phyloP scores from a whole-genome alignment of 2,329 filamentous ascomycete species.

The Neophaeococcomyces aloes region DNA sequence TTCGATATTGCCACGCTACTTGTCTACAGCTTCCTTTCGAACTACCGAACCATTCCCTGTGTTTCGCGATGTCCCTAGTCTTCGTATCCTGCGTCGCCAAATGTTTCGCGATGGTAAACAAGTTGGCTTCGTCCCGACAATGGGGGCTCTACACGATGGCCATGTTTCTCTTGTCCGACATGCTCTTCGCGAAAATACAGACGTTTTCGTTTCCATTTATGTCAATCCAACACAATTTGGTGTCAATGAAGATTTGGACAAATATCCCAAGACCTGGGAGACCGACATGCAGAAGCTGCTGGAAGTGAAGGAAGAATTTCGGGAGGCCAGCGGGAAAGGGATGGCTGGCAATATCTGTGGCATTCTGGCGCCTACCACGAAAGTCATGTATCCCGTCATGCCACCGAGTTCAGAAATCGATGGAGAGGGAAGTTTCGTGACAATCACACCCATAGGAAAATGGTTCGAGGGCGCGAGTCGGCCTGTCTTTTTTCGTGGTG shows the following conservation, averaged over 20 bases:
- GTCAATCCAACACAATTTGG: constrained; percentile 97
- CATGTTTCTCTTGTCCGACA: constrained; percentile 77
- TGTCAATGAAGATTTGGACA: constrained; percentile 71
- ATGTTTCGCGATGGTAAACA: constrained; percentile 57
- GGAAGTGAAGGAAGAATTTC: constrained; percentile 45
- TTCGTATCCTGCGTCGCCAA: constrained; percentile 59
- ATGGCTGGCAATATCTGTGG: constrained; percentile 57
- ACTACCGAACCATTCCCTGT: constrained; percentile 47
- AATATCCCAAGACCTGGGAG: constrained; percentile 85
- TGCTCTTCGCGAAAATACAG: constrained; percentile 72
- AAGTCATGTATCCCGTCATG: constrained; percentile 78
- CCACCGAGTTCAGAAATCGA: constrained; percentile 61
- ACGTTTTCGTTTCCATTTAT: constrained; percentile 85
- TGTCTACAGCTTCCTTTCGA: neutral
- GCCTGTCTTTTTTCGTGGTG: constrained; percentile 91
- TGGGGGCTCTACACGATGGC: constrained; percentile 92
- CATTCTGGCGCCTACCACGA: constrained; percentile 74
- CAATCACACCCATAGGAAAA: constrained; percentile 71
- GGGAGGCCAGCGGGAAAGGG: constrained; percentile 1
- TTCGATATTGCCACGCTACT: too few relatives aligned
- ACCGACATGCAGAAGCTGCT: constrained; percentile 59
- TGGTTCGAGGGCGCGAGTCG: constrained; percentile 74
- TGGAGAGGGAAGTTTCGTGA: constrained; percentile 80
- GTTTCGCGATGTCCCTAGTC: constrained; percentile 61
- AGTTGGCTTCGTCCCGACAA: constrained; percentile 86